phyloP scores from a whole-genome alignment of 805 yeast genomes.

The Wickerhamiella dianesei region DNA sequence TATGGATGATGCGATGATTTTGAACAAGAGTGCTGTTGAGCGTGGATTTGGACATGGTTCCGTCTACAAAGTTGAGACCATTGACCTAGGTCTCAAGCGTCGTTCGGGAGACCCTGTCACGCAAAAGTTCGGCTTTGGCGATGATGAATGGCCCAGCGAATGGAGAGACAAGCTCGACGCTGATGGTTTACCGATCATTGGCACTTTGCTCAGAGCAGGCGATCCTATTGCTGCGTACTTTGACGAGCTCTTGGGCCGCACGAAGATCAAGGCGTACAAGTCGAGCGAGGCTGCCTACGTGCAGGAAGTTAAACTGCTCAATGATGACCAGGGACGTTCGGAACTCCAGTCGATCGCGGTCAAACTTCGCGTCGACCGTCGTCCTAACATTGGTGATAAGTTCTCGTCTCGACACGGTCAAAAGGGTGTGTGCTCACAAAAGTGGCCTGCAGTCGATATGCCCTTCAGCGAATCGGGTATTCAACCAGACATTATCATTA shows the following conservation, averaged over 20 bases:
- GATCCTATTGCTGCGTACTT: constrained; percentile 89
- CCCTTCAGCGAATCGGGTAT: constrained; percentile 95
- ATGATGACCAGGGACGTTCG: constrained; percentile 57
- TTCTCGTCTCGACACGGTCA: constrained; percentile 97
- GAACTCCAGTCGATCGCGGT: constrained; percentile 79
- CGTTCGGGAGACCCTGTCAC: constrained; percentile 89
- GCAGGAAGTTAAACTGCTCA: constrained; percentile 85
- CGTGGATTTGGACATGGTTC: constrained; percentile 97
- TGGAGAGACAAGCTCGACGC: constrained; percentile 82
- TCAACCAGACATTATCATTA: constrained; percentile 93
- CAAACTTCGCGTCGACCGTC: constrained; percentile 80
- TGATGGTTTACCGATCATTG: constrained; percentile 88
- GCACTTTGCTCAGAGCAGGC: constrained; percentile 80
- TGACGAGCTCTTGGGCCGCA: constrained; percentile 82
- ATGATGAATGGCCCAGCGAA: constrained; percentile 78
- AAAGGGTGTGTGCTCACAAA: constrained; percentile 95
- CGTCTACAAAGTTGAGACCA: constrained; percentile 85
- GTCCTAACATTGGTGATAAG: constrained; percentile 93
- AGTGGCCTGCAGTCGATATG: constrained; percentile 95
- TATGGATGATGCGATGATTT: constrained; percentile 99
- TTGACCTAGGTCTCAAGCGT: constrained; percentile 64
- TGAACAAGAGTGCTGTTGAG: constrained; percentile 93
- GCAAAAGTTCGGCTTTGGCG: constrained; percentile 88
- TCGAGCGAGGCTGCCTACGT: constrained; percentile 89
- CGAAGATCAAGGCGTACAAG: constrained; percentile 85